These are phyloP conservation scores for Helotiales sp. DNA, from an alignment of 2,329 filamentous ascomycete genomes.

Conservation along the genomic window DNA sequence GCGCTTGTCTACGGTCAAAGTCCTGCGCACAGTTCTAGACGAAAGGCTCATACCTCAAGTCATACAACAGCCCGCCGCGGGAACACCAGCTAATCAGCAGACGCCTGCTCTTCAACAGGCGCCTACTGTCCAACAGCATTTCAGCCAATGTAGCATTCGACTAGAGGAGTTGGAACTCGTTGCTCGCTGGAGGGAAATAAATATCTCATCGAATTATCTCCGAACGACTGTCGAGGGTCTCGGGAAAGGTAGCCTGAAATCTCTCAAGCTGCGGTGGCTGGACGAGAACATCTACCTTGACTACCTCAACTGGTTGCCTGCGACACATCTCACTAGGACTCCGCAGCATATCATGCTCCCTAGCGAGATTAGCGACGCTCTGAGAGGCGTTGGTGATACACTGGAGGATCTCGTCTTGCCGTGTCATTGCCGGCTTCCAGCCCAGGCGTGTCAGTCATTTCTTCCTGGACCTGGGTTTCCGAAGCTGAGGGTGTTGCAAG, in stretches of 20 bases:
- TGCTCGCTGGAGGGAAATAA: background rate
- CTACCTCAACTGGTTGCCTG: background rate
- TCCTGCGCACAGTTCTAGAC: background rate
- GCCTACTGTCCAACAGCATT: background rate
- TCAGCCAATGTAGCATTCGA: background rate
- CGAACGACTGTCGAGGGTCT: background rate
- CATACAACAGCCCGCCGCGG: background rate
- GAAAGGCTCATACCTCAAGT: background rate
- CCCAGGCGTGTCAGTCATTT: background rate
- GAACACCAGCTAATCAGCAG: too few relatives aligned
- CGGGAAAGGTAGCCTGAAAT: background rate
- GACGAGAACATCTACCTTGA: background rate
- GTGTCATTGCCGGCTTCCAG: background rate
- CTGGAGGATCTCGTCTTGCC: background rate
- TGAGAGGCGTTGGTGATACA: background rate
- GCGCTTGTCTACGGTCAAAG: background rate
- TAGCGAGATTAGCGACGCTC: background rate
- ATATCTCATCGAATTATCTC: background rate
- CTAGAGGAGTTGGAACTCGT: background rate
- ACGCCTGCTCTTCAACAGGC: too few relatives aligned
- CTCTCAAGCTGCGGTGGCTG: background rate
- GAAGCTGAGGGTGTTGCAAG: background rate
- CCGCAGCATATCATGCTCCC: background rate
- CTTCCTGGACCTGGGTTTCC: background rate
- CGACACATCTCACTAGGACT: background rate